Percentiles rank a stretch among this genome's conserved stretches.
Conservation (phyloP, 495 filamentous ascomycete species). For the Daldinia vernicosa region DNA sequence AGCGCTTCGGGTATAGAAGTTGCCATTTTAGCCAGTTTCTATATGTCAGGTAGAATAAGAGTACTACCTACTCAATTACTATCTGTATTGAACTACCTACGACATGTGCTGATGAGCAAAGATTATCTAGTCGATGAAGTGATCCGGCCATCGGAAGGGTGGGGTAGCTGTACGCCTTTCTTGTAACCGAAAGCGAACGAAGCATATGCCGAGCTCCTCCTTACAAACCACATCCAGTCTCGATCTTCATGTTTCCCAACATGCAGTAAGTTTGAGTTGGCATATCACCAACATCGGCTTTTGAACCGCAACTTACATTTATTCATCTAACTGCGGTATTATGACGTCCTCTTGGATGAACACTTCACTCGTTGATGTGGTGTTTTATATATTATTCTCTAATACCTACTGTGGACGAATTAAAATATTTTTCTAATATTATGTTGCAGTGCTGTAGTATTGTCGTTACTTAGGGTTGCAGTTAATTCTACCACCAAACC, state of each 20-base stretch:
- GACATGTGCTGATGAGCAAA: background rate
- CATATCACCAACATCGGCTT: background rate
- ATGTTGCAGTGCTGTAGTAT: background rate
- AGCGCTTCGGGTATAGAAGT: slow-evolving; percentile 23
- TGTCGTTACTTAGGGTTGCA: background rate
- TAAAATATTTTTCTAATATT: background rate
- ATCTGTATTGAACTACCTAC: background rate
- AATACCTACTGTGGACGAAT: too few relatives aligned
- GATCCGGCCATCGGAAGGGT: slow-evolving; percentile 29
- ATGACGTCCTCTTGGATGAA: background rate
- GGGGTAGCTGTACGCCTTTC: slow-evolving; percentile 17
- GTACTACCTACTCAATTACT: too few relatives aligned
- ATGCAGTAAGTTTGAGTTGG: background rate
- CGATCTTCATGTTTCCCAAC: background rate
- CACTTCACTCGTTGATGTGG: background rate
- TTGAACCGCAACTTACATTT: background rate
- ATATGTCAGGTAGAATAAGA: background rate
- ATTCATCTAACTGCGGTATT: background rate
- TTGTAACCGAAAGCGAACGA: slow-evolving; percentile 11
- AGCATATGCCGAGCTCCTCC: slow-evolving; percentile 16
- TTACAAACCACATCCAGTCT: background rate
- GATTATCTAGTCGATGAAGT: slow-evolving; percentile 6
- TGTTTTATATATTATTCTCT: background rate
- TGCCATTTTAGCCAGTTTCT: slow-evolving; percentile 19
- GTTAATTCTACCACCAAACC: background rate